Conservation (phyloP, 208 protist species). For the Crithidia bombi region DNA sequence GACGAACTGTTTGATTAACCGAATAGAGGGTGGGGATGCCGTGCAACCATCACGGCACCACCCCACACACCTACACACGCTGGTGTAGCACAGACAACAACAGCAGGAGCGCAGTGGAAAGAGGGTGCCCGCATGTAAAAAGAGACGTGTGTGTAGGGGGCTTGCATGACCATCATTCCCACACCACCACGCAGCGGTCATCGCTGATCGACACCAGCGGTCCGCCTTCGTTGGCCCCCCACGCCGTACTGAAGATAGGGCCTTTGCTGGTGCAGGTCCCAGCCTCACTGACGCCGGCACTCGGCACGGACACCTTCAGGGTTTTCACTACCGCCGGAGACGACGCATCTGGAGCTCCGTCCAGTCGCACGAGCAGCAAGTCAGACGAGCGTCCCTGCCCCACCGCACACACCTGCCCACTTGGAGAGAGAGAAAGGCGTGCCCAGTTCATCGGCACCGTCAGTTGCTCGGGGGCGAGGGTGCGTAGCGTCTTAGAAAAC, state of each 20-base stretch:
- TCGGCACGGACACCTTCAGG: conserved; percentile 23
- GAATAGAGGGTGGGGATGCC: too few relatives aligned
- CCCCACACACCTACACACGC: background rate
- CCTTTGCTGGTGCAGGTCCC: conserved; percentile 18
- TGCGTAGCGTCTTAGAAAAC: conserved; percentile 41
- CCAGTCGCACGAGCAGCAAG: conserved; percentile 24
- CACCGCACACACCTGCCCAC: conserved; percentile 50
- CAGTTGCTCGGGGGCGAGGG: conserved; percentile 38
- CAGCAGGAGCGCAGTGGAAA: background rate
- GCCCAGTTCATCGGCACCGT: conserved; percentile 59
- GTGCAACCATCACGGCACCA: background rate
- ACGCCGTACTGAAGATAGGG: conserved; percentile 45
- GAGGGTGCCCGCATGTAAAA: background rate
- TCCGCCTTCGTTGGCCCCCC: conserved; percentile 33
- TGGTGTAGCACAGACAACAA: background rate
- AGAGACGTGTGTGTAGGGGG: background rate
- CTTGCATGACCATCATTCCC: conserved; percentile 16
- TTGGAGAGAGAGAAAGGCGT: conserved; percentile 50
- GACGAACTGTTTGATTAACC: too few relatives aligned
- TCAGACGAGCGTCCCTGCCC: conserved; percentile 41
- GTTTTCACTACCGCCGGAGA: conserved; percentile 13
- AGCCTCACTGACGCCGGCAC: background rate
- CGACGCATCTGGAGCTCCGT: conserved; percentile 4
- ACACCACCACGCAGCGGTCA: conserved; percentile 33
- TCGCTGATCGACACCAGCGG: conserved; percentile 40